phyloP scores from a whole-genome alignment of 352 stramenopile genomes.

The Halophytophthora batemanensis region DNA sequence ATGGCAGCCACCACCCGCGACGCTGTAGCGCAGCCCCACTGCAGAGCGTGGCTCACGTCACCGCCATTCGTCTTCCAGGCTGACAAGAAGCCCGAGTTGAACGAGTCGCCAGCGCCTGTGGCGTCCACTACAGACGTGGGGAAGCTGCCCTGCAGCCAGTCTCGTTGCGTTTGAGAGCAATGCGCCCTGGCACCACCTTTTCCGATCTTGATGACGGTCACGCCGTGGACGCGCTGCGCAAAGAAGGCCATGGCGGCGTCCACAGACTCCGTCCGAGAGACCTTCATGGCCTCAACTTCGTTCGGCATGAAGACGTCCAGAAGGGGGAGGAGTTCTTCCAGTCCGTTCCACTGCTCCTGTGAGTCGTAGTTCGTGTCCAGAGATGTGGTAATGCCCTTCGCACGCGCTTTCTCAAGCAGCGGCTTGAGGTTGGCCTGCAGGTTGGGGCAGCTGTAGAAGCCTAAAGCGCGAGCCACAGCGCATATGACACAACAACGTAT shows the following conservation, averaged over 20 bases:
- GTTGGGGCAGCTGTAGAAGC: slow-evolving; percentile 74
- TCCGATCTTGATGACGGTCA: slow-evolving; percentile 75
- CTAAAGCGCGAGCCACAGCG: slow-evolving; percentile 11
- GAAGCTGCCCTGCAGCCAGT: slow-evolving; percentile 53
- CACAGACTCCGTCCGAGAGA: slow-evolving; percentile 42
- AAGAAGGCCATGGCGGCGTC: slow-evolving; percentile 60
- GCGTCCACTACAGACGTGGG: slow-evolving; percentile 64
- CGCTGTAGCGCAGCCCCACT: slow-evolving; percentile 69
- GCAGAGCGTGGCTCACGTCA: slow-evolving; percentile 48
- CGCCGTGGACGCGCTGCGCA: slow-evolving; percentile 27
- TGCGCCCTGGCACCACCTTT: slow-evolving; percentile 52
- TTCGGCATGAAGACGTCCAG: slow-evolving; percentile 85
- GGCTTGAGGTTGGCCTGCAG: slow-evolving; percentile 58
- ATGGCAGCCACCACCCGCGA: slow-evolving; percentile 52
- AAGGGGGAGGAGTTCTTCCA: slow-evolving; percentile 60
- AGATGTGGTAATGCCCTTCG: slow-evolving; percentile 67
- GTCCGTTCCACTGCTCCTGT: slow-evolving; percentile 55
- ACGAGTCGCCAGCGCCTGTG: slow-evolving; percentile 82
- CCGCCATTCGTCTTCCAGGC: slow-evolving; percentile 56
- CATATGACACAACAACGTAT: no score
- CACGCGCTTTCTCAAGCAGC: slow-evolving; percentile 50
- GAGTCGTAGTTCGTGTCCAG: slow-evolving; percentile 86
- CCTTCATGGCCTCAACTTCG: slow-evolving; percentile 75
- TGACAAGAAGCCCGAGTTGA: slow-evolving; percentile 77
- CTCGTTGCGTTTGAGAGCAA: slow-evolving; percentile 35